Evolutionary conservation across 2,329 filamentous ascomycete species (phyloP).

Genomic region (Xylaria sp.): DNA sequence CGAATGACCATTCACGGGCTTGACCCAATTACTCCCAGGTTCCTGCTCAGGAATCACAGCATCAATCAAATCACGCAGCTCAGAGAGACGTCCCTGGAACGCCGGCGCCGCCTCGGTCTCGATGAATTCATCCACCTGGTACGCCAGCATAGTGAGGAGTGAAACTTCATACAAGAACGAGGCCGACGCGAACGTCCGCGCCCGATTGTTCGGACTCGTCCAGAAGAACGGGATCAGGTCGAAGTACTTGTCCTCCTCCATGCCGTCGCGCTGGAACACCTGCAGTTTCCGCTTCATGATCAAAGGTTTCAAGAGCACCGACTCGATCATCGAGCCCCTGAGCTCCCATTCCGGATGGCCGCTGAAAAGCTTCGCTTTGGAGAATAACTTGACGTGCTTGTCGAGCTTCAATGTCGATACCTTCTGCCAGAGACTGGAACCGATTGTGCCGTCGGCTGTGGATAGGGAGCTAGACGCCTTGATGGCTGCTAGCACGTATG

Average conservation of each 20-base stretch:
- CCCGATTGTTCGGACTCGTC: slow-evolving; percentile 21
- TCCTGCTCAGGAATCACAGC: slow-evolving; percentile 9
- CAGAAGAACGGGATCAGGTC: slow-evolving; percentile 24
- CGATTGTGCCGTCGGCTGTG: slow-evolving; percentile 6
- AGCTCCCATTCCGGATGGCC: slow-evolving; percentile 20
- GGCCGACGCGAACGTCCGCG: slow-evolving; percentile 18
- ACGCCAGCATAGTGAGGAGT: slow-evolving; percentile 22
- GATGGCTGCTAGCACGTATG: slow-evolving; percentile 21
- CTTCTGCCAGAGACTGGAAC: slow-evolving; percentile 15
- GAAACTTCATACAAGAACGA: slow-evolving; percentile 23
- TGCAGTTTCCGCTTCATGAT: slow-evolving; percentile 16
- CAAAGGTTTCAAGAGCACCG: slow-evolving; percentile 16
- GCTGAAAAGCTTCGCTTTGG: slow-evolving; percentile 18
- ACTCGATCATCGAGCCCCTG: slow-evolving; percentile 20
- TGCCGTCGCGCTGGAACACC: slow-evolving; percentile 20
- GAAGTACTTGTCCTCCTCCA: slow-evolving; percentile 25
- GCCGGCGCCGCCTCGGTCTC: slow-evolving; percentile 18
- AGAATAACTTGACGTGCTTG: slow-evolving; percentile 19
- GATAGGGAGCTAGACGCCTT: slow-evolving; percentile 10
- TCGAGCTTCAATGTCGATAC: slow-evolving; percentile 5
- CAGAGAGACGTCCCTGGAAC: slow-evolving; percentile 8
- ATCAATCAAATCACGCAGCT: slow-evolving; percentile 15
- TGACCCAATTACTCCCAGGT: not conserved
- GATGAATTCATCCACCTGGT: slow-evolving; percentile 24
- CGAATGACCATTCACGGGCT: slow-evolving; percentile 1